phyloP scores from a whole-genome alignment of 2,329 filamentous ascomycete species.

The Pyricularia sp. region DNA sequence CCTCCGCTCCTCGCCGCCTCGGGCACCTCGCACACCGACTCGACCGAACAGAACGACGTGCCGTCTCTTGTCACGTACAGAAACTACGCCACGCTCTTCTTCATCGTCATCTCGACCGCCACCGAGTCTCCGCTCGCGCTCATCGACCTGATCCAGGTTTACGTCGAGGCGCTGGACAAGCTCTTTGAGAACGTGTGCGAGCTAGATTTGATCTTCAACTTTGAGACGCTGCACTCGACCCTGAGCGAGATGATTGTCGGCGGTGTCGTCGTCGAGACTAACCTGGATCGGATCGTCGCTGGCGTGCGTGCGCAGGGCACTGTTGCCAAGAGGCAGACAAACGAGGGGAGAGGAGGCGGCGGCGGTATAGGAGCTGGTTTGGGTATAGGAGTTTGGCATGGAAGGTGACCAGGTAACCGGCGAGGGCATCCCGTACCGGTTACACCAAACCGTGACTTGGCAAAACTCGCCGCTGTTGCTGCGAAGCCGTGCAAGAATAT shows the following conservation, averaged over 20 bases:
- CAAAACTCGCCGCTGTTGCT: neutral
- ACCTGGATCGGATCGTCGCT: constrained; percentile 76
- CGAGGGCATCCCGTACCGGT: neutral
- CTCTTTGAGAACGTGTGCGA: constrained; percentile 99
- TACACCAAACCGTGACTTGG: neutral
- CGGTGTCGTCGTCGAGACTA: constrained; percentile 89
- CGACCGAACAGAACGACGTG: constrained; percentile 71
- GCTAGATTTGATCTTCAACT: constrained; percentile 97
- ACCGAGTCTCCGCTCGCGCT: constrained; percentile 93
- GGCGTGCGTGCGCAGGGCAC: constrained; percentile 71
- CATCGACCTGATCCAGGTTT: constrained; percentile 95
- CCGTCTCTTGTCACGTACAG: constrained; percentile 96
- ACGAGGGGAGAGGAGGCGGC: constrained; percentile 43
- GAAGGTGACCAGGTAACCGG: constrained; percentile 15
- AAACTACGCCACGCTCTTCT: constrained; percentile 96
- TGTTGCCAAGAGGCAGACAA: constrained; percentile 70
- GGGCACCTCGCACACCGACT: constrained; percentile 45
- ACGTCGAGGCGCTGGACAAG: constrained; percentile 88
- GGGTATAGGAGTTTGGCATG: constrained; percentile 47
- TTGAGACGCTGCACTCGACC: constrained; percentile 88
- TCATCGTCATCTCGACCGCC: constrained; percentile 94
- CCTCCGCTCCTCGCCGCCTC: constrained; percentile 56
- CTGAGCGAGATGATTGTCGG: constrained; percentile 92
- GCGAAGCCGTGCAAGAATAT: neutral
- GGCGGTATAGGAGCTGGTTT: constrained; percentile 38